A percentile compares a stretch with the other conserved stretches of the same genome.
These are phyloP conservation scores for Persicaria maculosa DNA, from an alignment of 148 eudicot genomes.

Conservation along the genomic window DNA sequence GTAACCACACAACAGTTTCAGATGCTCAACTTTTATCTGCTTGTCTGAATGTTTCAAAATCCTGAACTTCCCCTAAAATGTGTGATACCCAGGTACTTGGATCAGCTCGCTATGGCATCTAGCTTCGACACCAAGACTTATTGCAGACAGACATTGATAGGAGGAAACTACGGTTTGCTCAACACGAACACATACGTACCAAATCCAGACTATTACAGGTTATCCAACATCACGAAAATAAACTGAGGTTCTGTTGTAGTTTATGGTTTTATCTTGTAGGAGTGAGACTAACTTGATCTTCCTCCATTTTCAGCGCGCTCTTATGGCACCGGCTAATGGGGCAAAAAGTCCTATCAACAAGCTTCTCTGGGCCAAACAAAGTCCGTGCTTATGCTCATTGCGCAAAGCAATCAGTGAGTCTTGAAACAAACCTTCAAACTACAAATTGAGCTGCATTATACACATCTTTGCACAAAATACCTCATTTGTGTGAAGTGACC, in stretches of 20 bases:
- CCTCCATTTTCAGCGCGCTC: slow-evolving; percentile 53
- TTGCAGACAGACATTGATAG: slow-evolving; percentile 76
- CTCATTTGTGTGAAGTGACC: not conserved
- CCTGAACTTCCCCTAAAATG: not conserved
- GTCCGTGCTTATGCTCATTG: slow-evolving; percentile 85
- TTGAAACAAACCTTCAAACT: not conserved
- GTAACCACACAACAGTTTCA: slow-evolving; percentile 27
- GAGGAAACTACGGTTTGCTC: slow-evolving; percentile 92
- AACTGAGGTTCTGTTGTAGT: no score
- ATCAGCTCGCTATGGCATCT: slow-evolving; percentile 77
- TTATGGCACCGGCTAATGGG: slow-evolving; percentile 93
- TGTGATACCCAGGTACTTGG: slow-evolving; percentile 59
- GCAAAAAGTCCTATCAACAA: slow-evolving; percentile 54
- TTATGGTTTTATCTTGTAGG: no score
- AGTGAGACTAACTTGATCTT: no score
- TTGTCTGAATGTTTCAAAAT: not conserved
- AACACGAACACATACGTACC: slow-evolving; percentile 73
- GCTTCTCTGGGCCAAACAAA: slow-evolving; percentile 46
- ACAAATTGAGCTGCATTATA: not conserved
- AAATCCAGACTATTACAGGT: slow-evolving; percentile 98
- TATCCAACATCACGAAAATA: not conserved
- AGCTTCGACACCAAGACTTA: slow-evolving; percentile 64
- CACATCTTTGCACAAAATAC: not conserved
- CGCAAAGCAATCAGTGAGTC: slow-evolving; percentile 70
- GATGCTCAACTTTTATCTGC: not conserved